Base-by-base conservation (phyloP, 1,139 yeast genomes). In the Pichia inconspicua region DNA sequence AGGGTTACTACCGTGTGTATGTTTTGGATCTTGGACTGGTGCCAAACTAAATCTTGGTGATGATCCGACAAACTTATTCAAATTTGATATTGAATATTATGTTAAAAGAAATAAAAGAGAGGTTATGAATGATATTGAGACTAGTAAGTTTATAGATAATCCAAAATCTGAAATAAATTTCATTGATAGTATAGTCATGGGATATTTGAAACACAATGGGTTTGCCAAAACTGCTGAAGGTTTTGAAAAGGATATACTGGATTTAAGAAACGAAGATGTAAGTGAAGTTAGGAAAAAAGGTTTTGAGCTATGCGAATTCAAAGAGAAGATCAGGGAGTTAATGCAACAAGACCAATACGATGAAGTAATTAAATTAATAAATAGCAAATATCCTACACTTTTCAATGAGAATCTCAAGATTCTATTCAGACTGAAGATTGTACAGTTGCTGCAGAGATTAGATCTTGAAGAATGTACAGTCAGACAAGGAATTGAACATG, bases 121-220 rank as follows among this genome's bases (percentile, higher is more conserved):
- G 44, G 46, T 19, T 22, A 52, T 28, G 53, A 49, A 7, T 41
- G 51, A 19, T 8, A 8, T 46, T 58, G 42, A 40, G 41, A 5
- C 35, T 55, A 8, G 44, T 28, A 51, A 47, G 1, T 35, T 22
- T 3, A 34, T 37, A 3, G 40, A 49, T 4, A 43, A 48, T 14
- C 64, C 66, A 38, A 64, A 62, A 43, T 73, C 70, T 37, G 58
- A 71, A 25, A 66, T 70, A n/a, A 61, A 64, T 5, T 61, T 77
- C 40, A 65, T 82, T 45, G 80, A 82, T 58, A 66, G 73, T 25
- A 68, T 87, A 54, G 80, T 89, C 4, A 72, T 78, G 49, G 81
- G 82, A 6, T 88, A 87, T 63, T 75, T 89, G 48, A 73, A 78
- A 36, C 84, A 85, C 57, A 80, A 82, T 56, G 96, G 96, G 0